These are phyloP conservation scores for Microthlaspi erraticum DNA, from an alignment of 345 rosid species.

Conservation along the genomic window DNA sequence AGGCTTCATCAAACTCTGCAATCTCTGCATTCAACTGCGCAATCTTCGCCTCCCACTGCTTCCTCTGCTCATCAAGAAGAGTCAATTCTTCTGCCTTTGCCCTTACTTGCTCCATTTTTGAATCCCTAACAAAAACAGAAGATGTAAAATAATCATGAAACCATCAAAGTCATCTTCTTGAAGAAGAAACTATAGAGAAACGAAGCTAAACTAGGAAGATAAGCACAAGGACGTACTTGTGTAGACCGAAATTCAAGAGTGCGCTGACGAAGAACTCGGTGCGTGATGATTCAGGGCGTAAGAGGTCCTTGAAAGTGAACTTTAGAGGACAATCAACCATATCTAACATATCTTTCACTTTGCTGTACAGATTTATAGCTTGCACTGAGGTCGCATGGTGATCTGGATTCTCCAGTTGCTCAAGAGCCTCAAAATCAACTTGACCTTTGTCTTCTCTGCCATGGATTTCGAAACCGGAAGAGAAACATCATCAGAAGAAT, in stretches of 20 bases:
- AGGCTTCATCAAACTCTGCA: slow-evolving; percentile 62
- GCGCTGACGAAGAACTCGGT: slow-evolving; percentile 78
- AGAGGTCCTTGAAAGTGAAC: slow-evolving; percentile 69
- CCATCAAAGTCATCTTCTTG: slow-evolving; percentile 5
- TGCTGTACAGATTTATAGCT: slow-evolving; percentile 52
- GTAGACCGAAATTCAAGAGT: slow-evolving; percentile 77
- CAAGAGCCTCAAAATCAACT: slow-evolving; percentile 75
- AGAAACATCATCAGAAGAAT: background rate
- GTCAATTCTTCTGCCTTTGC: slow-evolving; percentile 63
- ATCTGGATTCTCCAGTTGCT: slow-evolving; percentile 91
- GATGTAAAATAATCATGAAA: slow-evolving; percentile 1
- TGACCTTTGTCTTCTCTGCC: slow-evolving; percentile 81
- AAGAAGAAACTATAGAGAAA: slow-evolving; percentile 3
- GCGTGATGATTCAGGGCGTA: slow-evolving; percentile 63
- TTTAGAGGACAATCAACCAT: slow-evolving; percentile 58
- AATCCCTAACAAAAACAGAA: slow-evolving; percentile 50
- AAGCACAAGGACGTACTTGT: slow-evolving; percentile 56
- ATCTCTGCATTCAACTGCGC: slow-evolving; percentile 81
- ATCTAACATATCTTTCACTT: slow-evolving; percentile 53
- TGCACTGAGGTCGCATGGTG: slow-evolving; percentile 59
- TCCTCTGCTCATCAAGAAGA: slow-evolving; percentile 68
- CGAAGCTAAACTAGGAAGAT: background rate
- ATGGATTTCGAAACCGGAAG: slow-evolving; percentile 2
- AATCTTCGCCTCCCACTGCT: slow-evolving; percentile 67
- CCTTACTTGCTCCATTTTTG: slow-evolving; percentile 69